These are phyloP conservation scores for Pseudocercospora fijiensis DNA, from an alignment of 2,329 filamentous ascomycete genomes.

Conservation along the genomic window DNA sequence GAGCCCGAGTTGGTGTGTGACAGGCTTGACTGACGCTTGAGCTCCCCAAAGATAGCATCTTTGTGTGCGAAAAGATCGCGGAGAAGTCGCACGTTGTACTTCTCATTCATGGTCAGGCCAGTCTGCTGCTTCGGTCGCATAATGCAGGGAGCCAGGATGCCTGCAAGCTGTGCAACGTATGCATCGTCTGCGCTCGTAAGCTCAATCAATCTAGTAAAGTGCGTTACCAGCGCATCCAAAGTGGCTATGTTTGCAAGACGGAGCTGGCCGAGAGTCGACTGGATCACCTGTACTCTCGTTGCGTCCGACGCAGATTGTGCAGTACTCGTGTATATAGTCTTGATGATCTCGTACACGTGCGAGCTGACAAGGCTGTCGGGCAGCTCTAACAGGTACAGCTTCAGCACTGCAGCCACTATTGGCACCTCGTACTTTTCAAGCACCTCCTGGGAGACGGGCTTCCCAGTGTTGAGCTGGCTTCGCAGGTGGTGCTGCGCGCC, in stretches of 20 bases:
- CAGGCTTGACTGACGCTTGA: slow-evolving; percentile 83
- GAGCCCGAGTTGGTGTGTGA: slow-evolving; percentile 62
- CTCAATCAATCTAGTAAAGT: slow-evolving; percentile 95
- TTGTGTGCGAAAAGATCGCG: slow-evolving; percentile 93
- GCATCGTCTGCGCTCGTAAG: slow-evolving; percentile 91
- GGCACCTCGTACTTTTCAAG: slow-evolving; percentile 90
- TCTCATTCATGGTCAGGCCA: slow-evolving; percentile 91
- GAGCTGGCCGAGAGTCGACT: slow-evolving; percentile 92
- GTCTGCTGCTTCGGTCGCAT: slow-evolving; percentile 84
- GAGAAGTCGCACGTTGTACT: slow-evolving; percentile 84
- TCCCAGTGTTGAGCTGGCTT: slow-evolving; percentile 80
- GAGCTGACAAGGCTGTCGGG: slow-evolving; percentile 98
- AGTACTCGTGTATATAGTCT: slow-evolving; percentile 89
- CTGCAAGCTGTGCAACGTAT: slow-evolving; percentile 74
- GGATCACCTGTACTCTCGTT: slow-evolving; percentile 82
- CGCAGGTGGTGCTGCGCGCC: slow-evolving; percentile 81
- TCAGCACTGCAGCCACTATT: slow-evolving; percentile 86
- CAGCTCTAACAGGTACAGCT: slow-evolving; percentile 90
- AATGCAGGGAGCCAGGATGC: slow-evolving; percentile 76
- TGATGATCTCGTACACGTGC: slow-evolving; percentile 97
- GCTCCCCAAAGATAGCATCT: slow-evolving; percentile 88
- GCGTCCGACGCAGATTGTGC: slow-evolving; percentile 72
- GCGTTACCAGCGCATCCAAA: slow-evolving; percentile 96
- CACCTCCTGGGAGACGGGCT: slow-evolving; percentile 70
- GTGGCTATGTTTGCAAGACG: slow-evolving; percentile 97